phyloP scores from a whole-genome alignment of 441 rosid genomes.

The Macaranga tanarius region DNA sequence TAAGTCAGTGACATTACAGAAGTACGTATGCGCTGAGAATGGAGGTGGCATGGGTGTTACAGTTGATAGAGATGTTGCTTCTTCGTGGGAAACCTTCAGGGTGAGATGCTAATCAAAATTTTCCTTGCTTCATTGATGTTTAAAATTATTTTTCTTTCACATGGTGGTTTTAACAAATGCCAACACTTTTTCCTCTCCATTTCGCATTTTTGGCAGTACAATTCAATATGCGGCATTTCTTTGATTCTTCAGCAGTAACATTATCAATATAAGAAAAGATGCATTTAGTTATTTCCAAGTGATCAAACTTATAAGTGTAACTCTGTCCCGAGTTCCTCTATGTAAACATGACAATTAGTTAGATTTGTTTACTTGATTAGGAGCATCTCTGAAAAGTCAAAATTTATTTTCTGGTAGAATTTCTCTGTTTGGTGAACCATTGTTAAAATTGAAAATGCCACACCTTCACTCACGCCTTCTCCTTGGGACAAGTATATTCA shows the following conservation, averaged over 20 bases:
- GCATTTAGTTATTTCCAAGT: not conserved
- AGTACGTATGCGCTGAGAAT: slow-evolving; percentile 57
- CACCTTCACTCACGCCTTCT: not conserved
- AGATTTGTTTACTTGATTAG: not conserved
- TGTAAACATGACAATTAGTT: not conserved
- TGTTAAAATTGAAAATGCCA: not conserved
- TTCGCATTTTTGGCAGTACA: not conserved
- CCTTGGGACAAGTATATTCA: not conserved
- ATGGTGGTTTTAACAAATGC: not conserved
- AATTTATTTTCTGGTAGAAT: not conserved
- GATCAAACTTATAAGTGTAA: not conserved
- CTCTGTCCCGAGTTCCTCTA: slow-evolving; percentile 1
- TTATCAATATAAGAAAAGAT: not conserved
- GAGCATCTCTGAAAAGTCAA: not conserved
- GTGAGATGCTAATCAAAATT: slow-evolving; percentile 36
- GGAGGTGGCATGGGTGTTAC: slow-evolving; percentile 64
- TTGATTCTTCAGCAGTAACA: not conserved
- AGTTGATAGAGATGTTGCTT: slow-evolving; percentile 53
- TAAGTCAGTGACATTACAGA: slow-evolving; percentile 58
- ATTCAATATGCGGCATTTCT: not conserved
- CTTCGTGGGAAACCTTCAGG: slow-evolving; percentile 72
- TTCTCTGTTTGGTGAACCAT: not conserved
- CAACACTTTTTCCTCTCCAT: not conserved
- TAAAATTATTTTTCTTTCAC: not conserved
- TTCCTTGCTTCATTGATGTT: slow-evolving; percentile 8